phyloP scores from a whole-genome alignment of 2,329 filamentous ascomycete species.

The Macrophomina tecta region DNA sequence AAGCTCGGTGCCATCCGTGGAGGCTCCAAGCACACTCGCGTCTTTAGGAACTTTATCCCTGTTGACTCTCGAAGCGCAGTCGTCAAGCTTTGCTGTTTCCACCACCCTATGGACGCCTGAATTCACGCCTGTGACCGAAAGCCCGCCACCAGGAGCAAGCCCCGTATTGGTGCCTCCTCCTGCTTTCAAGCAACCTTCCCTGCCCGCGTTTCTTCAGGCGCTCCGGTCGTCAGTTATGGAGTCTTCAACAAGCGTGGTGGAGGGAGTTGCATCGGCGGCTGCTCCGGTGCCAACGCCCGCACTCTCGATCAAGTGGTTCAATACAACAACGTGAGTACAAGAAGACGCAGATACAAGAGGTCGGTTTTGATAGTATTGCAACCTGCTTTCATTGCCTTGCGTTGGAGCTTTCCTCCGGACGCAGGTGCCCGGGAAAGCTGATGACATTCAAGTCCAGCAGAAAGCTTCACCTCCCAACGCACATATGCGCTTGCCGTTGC shows the following conservation, averaged over 20 bases:
- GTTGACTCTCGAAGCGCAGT: neutral
- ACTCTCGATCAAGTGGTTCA: neutral
- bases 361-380: no score
- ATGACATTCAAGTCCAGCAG: no score
- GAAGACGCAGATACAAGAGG: neutral
- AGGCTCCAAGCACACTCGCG: neutral
- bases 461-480: no score
- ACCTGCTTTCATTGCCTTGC: no score
- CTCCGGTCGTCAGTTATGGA: neutral
- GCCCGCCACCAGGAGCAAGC: neutral
- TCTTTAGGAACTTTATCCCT: neutral
- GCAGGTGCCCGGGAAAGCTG: no score
- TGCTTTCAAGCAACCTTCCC: neutral
- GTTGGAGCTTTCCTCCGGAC: no score
- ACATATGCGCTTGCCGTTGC: no score
- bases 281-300: neutral
- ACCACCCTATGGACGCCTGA: neutral
- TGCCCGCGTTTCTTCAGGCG: neutral
- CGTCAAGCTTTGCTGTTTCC: neutral
- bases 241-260: neutral
- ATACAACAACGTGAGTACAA: constrained; percentile 4
- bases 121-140: neutral
- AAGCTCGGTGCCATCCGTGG: neutral
- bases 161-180: neutral
- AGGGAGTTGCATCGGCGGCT: neutral